Evolutionary conservation across 1,284 basidiomycete species (phyloP).

Genomic region (Earliella scabrosa): DNA sequence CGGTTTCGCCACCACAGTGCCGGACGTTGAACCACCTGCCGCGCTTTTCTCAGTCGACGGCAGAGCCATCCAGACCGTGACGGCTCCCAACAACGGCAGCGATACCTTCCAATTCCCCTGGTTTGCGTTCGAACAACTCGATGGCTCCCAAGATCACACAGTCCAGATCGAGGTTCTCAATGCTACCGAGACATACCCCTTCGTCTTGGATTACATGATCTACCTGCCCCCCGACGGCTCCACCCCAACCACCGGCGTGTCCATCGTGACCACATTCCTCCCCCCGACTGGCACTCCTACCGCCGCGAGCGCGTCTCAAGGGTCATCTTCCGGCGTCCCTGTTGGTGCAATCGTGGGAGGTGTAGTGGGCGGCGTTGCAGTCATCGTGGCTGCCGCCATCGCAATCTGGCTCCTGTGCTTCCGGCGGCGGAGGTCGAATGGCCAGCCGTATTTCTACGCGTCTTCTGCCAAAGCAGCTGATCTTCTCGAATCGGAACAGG

Average conservation of each 20-base stretch:
- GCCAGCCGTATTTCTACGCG: conserved; percentile 20
- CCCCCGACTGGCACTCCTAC: neutral
- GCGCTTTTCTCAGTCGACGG: conserved; percentile 16
- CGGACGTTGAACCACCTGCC: neutral
- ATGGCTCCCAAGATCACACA: neutral
- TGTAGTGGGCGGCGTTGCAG: conserved; percentile 19
- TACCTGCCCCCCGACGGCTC: conserved; percentile 9
- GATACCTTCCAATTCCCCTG: conserved; percentile 1
- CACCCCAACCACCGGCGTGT: conserved; percentile 10
- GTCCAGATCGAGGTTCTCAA: conserved; percentile 14
- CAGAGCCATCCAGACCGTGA: neutral
- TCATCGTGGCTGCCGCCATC: conserved; percentile 6
- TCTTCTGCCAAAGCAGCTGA: conserved; percentile 6
- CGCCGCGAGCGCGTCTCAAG: neutral
- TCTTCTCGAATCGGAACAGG: conserved; percentile 16
- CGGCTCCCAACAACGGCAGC: conserved; percentile 17
- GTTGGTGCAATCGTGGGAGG: conserved; percentile 23
- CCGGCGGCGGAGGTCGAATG: conserved; percentile 3
- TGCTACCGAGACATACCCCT: conserved; percentile 12
- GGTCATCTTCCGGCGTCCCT: neutral
- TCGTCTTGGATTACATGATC: conserved; percentile 13
- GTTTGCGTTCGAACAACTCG: neutral
- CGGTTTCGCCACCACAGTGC: conserved; percentile 6
- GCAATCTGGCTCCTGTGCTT: conserved; percentile 19
- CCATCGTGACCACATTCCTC: conserved; percentile 2